Base-by-base conservation (phyloP, 2,329 filamentous ascomycete species). In the Penicillium sp. region DNA sequence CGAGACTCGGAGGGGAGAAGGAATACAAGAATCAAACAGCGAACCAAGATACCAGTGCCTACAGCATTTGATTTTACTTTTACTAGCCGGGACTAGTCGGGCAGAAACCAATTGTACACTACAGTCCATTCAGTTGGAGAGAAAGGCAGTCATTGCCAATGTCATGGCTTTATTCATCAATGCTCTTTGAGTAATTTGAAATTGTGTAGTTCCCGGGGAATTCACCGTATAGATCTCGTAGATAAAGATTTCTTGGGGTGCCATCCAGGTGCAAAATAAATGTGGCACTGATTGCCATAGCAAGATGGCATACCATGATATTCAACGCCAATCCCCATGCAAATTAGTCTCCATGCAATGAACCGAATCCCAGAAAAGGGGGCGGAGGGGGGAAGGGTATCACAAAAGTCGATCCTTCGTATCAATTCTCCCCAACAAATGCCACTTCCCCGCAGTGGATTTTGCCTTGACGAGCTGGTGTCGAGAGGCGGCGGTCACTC, bases 401-500 rank as follows among this genome's bases (percentile, higher is more conserved):
- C 46, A 19, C 12, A 19, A 25, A 41, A 19, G 26, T 50, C 30
- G 31, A 42, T 37, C 10, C 1, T 38, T 22, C 28, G 43, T 17
- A 65, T 63, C 31, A 70, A 61, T 56, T 36, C 61, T 22, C 16
- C n/a, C 19, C 55, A 22, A 69, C 72, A 65, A 67, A 79, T 30
- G 79, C 75, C 40, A 78, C 76, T 58, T 83, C 81, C 36, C 79
- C 77, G 51, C 82, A 78, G 22, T 77, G 70, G 50, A 85, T 78
- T 0, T 78, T 79, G 54, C 68, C 64, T 54, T 79, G 75, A 30
- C 82, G 75, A 58, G 78, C 77, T 19, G 78, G 75, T 31, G 78
- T 85, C 4, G 79, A 82, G 6, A 86, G 68, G 22, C 75, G 78
- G 38, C 78, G 77, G 5, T 83, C 83, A 38, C 77, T 79, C 42